Base-by-base conservation (phyloP, 139 green algal species). In the Chlorella sp. region DNA sequence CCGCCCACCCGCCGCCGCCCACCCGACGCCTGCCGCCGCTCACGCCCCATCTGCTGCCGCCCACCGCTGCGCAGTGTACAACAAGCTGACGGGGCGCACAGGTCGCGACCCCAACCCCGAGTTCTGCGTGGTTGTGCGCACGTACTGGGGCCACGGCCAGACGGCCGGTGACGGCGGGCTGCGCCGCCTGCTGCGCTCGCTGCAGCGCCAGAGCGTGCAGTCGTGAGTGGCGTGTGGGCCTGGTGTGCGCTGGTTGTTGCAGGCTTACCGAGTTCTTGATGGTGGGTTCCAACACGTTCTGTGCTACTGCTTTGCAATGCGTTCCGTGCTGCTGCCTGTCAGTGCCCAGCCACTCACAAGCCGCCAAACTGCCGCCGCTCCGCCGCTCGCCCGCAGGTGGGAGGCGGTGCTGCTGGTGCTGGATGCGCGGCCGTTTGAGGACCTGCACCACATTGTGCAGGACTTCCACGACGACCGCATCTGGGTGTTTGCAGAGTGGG, bases 401-500 rank as follows among this genome's bases (percentile, higher is more conserved):
- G 87, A 94, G 57, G 94, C 94, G 13, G 70, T 95, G 26, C 74
- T 97, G 28, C 16, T 96, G 7, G 92, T 97, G 23, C 87, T 94
- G 83, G 94, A 97, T 75, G 90, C 88, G 69, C 69, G 87, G 2
- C 93, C 94, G 4, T 97, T 97, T 87, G 64, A 79, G 3, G 91
- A 95, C 41, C 78, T 97, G 57, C 72, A 91, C 16, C 73, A 89
- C 63, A 95, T 96, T 15, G 64, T 97, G n/a, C 62, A 85, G 44
- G 84, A 92, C 26, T 39, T 93, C 15, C 78, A 89, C 13, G 94
- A 97, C 86, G 81, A 86, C 18, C 84, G 94, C 7, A 84, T 95
- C 39, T 92, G 89, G 79, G 90, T 96, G 16, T 96, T 94, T 86
- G 93, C 93, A 13, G 92, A 97, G 36, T 96, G 94, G 93, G 91